Conservation (phyloP, 345 rosid species). For the Pugionium cornutum region DNA sequence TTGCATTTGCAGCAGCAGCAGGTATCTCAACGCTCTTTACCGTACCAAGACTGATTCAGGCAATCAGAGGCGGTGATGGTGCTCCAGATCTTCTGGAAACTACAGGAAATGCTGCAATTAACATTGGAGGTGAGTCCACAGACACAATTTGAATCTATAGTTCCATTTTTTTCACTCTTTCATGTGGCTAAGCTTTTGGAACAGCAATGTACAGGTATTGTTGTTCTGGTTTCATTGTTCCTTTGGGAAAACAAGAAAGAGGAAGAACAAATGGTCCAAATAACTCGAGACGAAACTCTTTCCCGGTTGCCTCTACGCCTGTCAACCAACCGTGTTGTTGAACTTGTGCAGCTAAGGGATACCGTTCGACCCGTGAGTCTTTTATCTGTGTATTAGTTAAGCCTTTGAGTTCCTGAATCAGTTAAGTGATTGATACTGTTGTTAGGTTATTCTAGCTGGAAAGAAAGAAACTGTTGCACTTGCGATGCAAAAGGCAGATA, state of each 20-base stretch:
- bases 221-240: constrained; percentile 69
- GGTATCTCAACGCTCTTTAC: constrained; percentile 88
- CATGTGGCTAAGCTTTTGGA: constrained; percentile 59
- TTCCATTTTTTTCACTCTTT: constrained; percentile 23
- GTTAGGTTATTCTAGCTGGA: constrained; percentile 88
- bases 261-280: constrained; percentile 94
- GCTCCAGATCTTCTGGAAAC: constrained; percentile 82
- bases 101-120: constrained; percentile 76
- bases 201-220: constrained; percentile 81
- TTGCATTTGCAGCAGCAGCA: constrained; percentile 86
- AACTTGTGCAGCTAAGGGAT: constrained; percentile 92
- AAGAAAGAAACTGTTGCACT: constrained; percentile 63
- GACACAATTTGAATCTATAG: constrained; percentile 2
- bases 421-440: constrained; percentile 31
- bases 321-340: constrained; percentile 88
- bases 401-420: not conserved
- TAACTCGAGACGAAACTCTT: constrained; percentile 81
- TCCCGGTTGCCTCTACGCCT: constrained; percentile 91
- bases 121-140: constrained; percentile 71
- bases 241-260: constrained; percentile 95
- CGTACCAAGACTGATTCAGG: constrained; percentile 72
- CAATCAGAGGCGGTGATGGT: constrained; percentile 69
- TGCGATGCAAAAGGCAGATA: constrained; percentile 78
- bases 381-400: not conserved
- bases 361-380: constrained; percentile 86